These are phyloP conservation scores for Thalassiosira mediterranea DNA, from an alignment of 352 stramenopile genomes.

Conservation along the genomic window DNA sequence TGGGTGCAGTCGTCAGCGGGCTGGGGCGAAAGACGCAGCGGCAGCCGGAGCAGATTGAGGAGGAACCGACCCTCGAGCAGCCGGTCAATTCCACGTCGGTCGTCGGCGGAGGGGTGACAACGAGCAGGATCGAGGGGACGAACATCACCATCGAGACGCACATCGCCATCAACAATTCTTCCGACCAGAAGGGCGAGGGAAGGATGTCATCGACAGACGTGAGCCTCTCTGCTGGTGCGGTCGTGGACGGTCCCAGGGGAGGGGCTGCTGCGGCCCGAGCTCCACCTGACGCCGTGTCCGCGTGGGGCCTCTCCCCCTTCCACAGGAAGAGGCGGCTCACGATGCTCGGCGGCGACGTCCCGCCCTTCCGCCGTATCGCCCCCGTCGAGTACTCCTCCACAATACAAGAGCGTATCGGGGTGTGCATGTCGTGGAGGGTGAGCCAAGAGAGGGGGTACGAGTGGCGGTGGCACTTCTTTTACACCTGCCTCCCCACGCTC, in stretches of 20 bases:
- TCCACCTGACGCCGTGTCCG: slow-evolving; percentile 13
- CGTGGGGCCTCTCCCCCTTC: no score
- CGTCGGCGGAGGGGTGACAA: no score
- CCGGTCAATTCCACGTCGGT: no score
- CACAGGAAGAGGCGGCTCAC: slow-evolving; percentile 34
- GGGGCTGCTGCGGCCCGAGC: no score
- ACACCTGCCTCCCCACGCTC: slow-evolving; percentile 65
- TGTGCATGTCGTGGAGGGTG: slow-evolving; percentile 60
- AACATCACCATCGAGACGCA: slow-evolving; percentile 22
- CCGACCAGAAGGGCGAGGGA: neutral
- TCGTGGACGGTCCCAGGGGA: slow-evolving; percentile 22
- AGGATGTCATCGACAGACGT: neutral
- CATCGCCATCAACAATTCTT: slow-evolving; percentile 22
- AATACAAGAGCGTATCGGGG: slow-evolving; percentile 60
- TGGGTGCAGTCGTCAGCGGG: neutral
- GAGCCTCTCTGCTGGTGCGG: neutral
- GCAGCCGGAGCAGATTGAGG: slow-evolving; percentile 13
- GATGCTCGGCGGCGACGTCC: slow-evolving; percentile 33
- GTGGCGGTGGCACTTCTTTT: slow-evolving; percentile 60
- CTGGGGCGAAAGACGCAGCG: neutral
- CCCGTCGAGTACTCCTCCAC: slow-evolving; percentile 40
- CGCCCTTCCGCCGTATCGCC: slow-evolving; percentile 31
- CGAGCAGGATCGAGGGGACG: neutral
- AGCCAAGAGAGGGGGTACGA: slow-evolving; percentile 60
- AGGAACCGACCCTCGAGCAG: neutral